These are phyloP conservation scores for Salix udensis DNA, from an alignment of 345 rosid genomes.

Conservation along the genomic window DNA sequence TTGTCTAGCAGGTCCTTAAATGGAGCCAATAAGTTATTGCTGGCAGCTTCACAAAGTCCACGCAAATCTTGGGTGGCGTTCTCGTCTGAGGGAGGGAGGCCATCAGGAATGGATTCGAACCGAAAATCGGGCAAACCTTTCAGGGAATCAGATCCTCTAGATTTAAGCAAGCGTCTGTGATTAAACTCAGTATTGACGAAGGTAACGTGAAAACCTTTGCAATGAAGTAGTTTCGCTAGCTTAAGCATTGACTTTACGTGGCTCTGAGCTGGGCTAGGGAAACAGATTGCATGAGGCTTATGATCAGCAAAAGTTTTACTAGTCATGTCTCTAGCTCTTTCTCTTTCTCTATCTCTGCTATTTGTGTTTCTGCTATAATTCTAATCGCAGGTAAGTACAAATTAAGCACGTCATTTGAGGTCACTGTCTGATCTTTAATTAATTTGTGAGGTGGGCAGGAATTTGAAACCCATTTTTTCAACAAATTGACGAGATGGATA, in stretches of 20 bases:
- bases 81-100: neutral
- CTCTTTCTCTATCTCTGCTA: neutral
- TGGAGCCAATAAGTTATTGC: neutral
- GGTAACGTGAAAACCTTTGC: neutral
- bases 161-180: neutral
- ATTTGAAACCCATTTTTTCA: too few species aligned
- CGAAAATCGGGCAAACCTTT: neutral
- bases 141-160: neutral
- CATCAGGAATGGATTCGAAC: neutral
- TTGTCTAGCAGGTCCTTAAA: neutral
- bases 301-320: neutral
- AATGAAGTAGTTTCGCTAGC: conserved; percentile 10
- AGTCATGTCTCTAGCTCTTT: neutral
- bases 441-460: too few species aligned
- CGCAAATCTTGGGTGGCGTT: neutral
- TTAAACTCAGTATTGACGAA: conserved; percentile 4
- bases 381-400: too few species aligned
- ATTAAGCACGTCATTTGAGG: too few species aligned
- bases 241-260: conserved; percentile 13
- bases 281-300: neutral
- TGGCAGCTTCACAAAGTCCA: neutral
- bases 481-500: too few species aligned
- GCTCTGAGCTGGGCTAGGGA: conserved; percentile 5
- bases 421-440: too few species aligned
- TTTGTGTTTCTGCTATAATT: too few species aligned